Base-by-base conservation (phyloP, 78 protist species). In the Polysphondylium violaceum region DNA sequence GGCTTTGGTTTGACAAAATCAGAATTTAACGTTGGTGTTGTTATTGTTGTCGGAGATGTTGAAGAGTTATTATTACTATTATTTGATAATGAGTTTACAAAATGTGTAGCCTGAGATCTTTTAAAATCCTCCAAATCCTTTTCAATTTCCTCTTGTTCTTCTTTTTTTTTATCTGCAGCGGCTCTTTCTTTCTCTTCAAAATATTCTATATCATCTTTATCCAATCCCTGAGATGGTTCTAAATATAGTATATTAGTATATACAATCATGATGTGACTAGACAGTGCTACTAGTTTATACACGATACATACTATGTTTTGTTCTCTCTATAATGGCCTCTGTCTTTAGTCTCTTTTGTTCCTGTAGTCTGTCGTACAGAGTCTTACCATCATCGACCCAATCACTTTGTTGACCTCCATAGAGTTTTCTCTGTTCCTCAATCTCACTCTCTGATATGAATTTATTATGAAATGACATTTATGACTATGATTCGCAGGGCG, bases 151-250 rank as follows among this genome's bases (percentile, higher is more conserved):
- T 79, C 77, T 27, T 27, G 40, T 55, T 79, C 89, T 56, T 31
- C 21, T 67, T 40, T 43, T 40, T 79, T 79, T 38, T 51, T 68
- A 53, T 79, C 89, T 6, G 14, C 38, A 55, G 64, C 76, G 29
- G 25, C 61, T 38, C 41, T 64, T 8, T 79, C 89, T 23, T 68
- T 64, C 21, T 79, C 89, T 67, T 79, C 14, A 27, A 40, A 79
- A 55, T 79, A 71, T 79, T 50, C 35, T n/a, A 79, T 79, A 79
- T 79, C 89, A 50, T 79, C 89, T 21, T 67, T 56, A 55, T 79
- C 74, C 19, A 79, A 67, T 19, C 89, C 89, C 40, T 79, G 69
- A 33, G 76, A 79, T 36, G 89, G 76, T 59, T 79, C 71, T 75
- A 41, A 55, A 59, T 12, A 50, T 11, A 44, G 19, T 47, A 36